Evolutionary conservation across 306 rosid genomes (phyloP), one percentile per base, ranked within the genome.

Genomic region (Begonia loranthoides): DNA sequence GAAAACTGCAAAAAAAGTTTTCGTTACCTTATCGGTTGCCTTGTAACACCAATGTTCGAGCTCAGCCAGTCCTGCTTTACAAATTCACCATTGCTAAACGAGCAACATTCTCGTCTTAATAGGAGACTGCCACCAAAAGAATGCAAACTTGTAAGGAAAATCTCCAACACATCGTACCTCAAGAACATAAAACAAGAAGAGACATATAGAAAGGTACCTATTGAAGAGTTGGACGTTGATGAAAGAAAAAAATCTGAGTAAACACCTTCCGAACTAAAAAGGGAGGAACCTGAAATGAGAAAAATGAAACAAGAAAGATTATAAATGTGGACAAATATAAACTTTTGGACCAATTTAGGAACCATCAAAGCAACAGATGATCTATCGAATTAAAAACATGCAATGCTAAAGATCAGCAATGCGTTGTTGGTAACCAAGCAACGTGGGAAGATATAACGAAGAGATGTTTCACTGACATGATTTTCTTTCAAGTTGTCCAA

Each of bases 81-180:
- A 49, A 79, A 92, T 63, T 92, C 99, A 44, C 99, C 99, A 4
- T 92, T 92, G 77, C 99, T 92, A 82, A 92, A 92, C 9, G 99
- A 92, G 77, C 99, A 92, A 66, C 99, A 92, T 87, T 92, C 99
- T 0, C 96, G 99, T 59, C 96, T 83, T 89, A 92, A 74, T 67
- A 92, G 80, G 70, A 92, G 96, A 73, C 99, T 92, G 81, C 82
- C 67, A 56, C 46, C 21, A 49, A 49, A 28, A 8, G 10, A 15
- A 28, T 4, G 36, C 0, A 0, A 28, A 28, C 36, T 28, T 19
- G 4, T 28, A 28, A 28, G 36, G 36, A 28, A 19, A 28, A 28
- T 28, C 36, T 28, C 36, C 36, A 28, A 28, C 36, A 28, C 0
- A 28, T 28, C 5, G 36, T 28, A 28, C 36, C 36, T 28, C 36